Evolutionary conservation across 306 rosid genomes (phyloP), one percentile per base, ranked within the genome.

Genomic region (Ceratonia siliqua): DNA sequence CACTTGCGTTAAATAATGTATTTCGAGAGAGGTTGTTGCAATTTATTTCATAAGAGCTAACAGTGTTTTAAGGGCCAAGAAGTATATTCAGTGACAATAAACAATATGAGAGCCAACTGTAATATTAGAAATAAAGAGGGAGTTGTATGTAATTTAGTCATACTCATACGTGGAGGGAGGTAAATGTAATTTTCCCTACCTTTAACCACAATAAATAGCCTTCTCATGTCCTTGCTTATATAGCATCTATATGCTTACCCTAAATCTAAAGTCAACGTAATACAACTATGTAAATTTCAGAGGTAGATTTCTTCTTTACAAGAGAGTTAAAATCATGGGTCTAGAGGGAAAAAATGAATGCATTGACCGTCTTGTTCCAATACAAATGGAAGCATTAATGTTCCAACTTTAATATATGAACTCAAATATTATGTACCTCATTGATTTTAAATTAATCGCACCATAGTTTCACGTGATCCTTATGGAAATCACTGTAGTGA

Each of bases 381-480:
- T 13, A 12, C 25, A 42, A 49, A 68, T 12, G 18, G 30, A 20
- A 18, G 18, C 14, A 10, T 30, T 17, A 6, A 32, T 10, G 42
- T 48, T 48, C 15, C 46, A 62, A 20, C 5, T 20, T 24, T 22
- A 13, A 38, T 38, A 42, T 25, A 24, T 2, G 28, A 18, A 36
- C 5, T 52, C 52, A 68, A 5, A 52, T 46, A 46, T 21, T 17
- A 15, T 46, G 4, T 13, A 45, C 4, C 42, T 9, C 42, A 63
- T 39, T 3, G 7, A 1, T 18, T 15, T 15, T n/a, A 55, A 20
- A 67, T 41, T 21, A 55, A 39, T 38, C 36, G 46, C 65, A 20
- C 8, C 53, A 32, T 7, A 54, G 25, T 72, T 79, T 71, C 68
- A 52, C 28, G 50, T 32, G 18, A 33, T 72, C 46, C 9, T 42